A percentile compares a stretch with the other conserved stretches of the same genome.
phyloP scores from a whole-genome alignment of 2,329 filamentous ascomycete genomes.

The Paecilomyces dactylethromorphus region DNA sequence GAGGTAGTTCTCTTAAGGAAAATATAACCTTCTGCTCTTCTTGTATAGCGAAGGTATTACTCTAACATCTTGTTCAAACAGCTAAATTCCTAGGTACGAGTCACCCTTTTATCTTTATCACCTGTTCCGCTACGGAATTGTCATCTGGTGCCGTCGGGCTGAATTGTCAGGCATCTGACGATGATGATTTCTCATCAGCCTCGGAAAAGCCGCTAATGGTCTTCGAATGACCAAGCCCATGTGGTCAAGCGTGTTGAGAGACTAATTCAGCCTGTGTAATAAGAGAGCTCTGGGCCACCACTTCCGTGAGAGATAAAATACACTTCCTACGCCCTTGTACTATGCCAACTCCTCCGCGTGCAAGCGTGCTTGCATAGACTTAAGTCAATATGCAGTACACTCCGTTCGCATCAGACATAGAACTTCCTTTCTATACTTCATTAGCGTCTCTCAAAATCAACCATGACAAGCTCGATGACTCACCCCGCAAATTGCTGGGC shows the following conservation, averaged over 20 bases:
- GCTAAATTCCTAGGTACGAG: background rate
- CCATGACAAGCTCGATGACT: slow-evolving; percentile 94
- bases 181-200: background rate
- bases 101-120: background rate
- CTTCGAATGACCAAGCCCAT: background rate
- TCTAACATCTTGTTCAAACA: background rate
- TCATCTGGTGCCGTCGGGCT: background rate
- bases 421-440: slow-evolving; percentile 88
- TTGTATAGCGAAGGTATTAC: background rate
- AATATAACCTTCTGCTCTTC: background rate
- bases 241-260: background rate
- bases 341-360: background rate
- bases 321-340: background rate
- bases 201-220: background rate
- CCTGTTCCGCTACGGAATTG: background rate
- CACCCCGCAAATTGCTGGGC: slow-evolving; percentile 76
- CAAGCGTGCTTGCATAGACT: slow-evolving; percentile 1
- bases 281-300: background rate
- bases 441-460: slow-evolving; percentile 93
- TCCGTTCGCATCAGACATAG: slow-evolving; percentile 87
- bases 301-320: background rate
- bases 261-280: background rate
- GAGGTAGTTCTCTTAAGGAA: background rate
- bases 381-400: slow-evolving; percentile 61
- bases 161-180: background rate